Percentiles rank a stretch among this genome's conserved stretches.
Conservation (phyloP, 2,329 filamentous ascomycete species). For the Trichoderma sp. region DNA sequence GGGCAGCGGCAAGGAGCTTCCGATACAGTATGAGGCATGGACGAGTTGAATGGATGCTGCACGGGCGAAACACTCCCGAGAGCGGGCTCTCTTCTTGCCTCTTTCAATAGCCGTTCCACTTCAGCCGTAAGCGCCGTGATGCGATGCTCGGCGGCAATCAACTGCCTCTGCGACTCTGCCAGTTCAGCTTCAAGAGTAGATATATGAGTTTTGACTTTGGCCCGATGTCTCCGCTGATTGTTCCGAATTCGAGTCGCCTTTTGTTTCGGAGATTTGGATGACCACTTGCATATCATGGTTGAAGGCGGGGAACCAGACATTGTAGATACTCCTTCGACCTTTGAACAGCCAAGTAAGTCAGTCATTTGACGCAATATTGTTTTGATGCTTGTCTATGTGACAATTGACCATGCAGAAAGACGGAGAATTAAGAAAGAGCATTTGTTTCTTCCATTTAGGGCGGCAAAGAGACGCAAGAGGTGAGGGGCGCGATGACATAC, state of each 20-base stretch:
- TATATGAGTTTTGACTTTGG: constrained; percentile 41
- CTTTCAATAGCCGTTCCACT: not conserved
- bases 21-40: too few species aligned
- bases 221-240: constrained; percentile 51
- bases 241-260: constrained; percentile 44
- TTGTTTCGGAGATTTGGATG: constrained; percentile 29
- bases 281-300: constrained; percentile 4
- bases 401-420: not conserved
- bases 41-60: not conserved
- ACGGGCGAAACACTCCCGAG: too few species aligned
- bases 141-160: not conserved
- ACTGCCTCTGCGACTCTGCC: not conserved
- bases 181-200: constrained; percentile 26
- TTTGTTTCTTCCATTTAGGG: not conserved
- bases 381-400: not conserved
- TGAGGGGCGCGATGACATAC: not conserved
- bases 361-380: not conserved
- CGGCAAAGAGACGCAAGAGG: not conserved
- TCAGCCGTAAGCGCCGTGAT: not conserved
- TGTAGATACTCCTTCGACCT: not conserved
- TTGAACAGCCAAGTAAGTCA: not conserved
- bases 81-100: not conserved
- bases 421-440: not conserved
- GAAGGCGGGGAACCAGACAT: not conserved
- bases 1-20: not conserved